Evolutionary conservation across 106 monocot genomes (phyloP).

Genomic region (Dendrobium nobile): DNA sequence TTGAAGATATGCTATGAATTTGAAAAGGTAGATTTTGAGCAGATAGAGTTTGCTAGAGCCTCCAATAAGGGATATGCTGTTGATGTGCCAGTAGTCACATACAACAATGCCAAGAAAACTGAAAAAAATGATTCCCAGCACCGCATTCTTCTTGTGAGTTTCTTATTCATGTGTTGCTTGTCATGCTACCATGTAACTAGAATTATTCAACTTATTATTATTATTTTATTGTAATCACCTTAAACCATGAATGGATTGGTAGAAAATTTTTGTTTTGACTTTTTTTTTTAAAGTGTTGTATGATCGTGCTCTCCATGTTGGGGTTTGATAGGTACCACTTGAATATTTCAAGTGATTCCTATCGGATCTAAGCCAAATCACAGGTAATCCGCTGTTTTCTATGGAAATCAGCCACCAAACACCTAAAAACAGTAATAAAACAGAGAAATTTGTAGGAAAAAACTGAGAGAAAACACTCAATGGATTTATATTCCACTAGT

Average conservation of each 20-base stretch:
- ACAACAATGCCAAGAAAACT: slow-evolving; percentile 27
- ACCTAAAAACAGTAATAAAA: too few species aligned
- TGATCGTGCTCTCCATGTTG: too few species aligned
- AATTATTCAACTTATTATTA: neutral
- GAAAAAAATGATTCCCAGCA: slow-evolving; percentile 32
- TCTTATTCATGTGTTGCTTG: neutral
- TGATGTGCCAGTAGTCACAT: slow-evolving; percentile 71
- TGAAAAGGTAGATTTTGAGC: slow-evolving; percentile 6
- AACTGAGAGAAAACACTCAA: too few species aligned
- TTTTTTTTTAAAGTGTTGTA: too few species aligned
- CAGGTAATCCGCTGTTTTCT: too few species aligned
- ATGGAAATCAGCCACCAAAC: too few species aligned
- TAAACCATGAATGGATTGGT: neutral
- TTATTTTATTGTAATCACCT: neutral
- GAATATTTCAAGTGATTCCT: too few species aligned
- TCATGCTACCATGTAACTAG: neutral
- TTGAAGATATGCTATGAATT: neutral
- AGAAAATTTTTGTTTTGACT: neutral
- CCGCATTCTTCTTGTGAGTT: slow-evolving; percentile 85
- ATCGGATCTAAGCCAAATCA: too few species aligned
- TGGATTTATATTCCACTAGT: too few species aligned
- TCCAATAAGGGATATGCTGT: slow-evolving; percentile 64
- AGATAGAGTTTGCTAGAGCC: slow-evolving; percentile 71
- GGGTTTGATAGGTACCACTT: too few species aligned
- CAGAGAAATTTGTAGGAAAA: too few species aligned